Base-by-base conservation (phyloP, 225 moss, liverwort and hornwort genomes). In the Anthoceros angustus region DNA sequence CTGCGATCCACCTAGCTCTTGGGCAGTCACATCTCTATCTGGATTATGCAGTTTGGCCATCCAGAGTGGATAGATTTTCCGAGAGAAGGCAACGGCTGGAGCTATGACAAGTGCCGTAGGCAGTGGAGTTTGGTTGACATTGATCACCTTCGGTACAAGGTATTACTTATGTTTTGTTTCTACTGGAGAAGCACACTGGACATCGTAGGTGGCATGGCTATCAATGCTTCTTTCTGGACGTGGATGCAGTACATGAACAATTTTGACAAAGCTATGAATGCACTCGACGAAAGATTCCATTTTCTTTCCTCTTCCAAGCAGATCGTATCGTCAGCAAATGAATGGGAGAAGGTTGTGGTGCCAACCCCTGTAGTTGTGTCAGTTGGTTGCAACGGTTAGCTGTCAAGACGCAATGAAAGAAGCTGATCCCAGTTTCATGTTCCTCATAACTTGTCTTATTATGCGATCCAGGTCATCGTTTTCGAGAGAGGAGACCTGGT, bases 11-110 rank as follows among this genome's bases (percentile, higher is more conserved):
- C 8, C 49, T 49, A 21, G 18, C 8, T 0, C 62, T 0, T 42
- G 41, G 10, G 41, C 55, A 20, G 7, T 20, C 23, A 18, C 55
- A 3, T 55, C n/a, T 46, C 1, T 20, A 12, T 9, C 64, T 73
- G 20, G 14, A 71, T 67, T 43, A 38, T 69, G 66, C 81, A 89
- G 93, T 94, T 90, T 72, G 93, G 93, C 63, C 93, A 94, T 71
- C 90, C 93, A 41, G 90, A 94, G 74, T 94, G 93, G 93, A 84
- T 94, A 55, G 93, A 94, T 61, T 94, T 94, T 67, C 93, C 93
- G 42, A 90, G 93, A 72, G 74, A 78, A 76, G 93, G 93, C 42
- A 94, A 94, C 48, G 77, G 70, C 55, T 94, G 93, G 93, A 87
- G 87, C 41, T 94, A 83, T 62, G 90, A 94, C 50, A 94, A 77